Evolutionary conservation across 2,329 filamentous ascomycete species (phyloP), one percentile per base, ranked within the genome.

Genomic region (Reticulascus tulasneorum): DNA sequence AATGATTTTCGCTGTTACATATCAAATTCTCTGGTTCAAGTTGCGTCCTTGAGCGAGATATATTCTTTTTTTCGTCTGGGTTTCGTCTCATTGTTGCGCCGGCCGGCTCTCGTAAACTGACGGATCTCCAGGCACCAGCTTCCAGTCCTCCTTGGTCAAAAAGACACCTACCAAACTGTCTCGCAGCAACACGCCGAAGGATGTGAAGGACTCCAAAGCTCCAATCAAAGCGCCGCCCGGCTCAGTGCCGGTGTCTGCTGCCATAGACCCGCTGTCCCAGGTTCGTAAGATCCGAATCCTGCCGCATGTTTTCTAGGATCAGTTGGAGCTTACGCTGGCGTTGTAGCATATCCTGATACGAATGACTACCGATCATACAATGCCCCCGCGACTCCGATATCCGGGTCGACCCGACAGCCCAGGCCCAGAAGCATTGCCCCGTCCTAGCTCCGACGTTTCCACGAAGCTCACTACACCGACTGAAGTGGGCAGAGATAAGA

Each of bases 301-400:
- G 29, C n/a, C 28, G 24, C 19, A 28, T 23, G 9, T 16, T 12
- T 8, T 11, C n/a, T 7, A 16, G 11, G 17, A 13, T n/a, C 19
- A 11, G 7, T 24, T 16, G 20, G 20, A 22, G 9, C 18, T 8
- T 5, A 13, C 5, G 33, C 42, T 44, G 28, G 46, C 38, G 19
- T 26, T 9, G 17, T 40, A 78, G 75, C 76, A 81, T 50, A 82
- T 82, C 29, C 66, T 85, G 35, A 72, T 80, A 52, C 76, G 83
- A 48, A 84, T 81, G 35, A 83, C 79, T 51, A 82, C 80, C 26
- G 71, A 77, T 37, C 69, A 68, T 35, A 71, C 75, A 8, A 73
- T 79, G 35, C 67, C 75, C 9, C 67, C 75, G 34, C 71, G 73
- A 42, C 58, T 82, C 19, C 71, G 77, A 34, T 68, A 64, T 44